Percentiles rank a stretch among this genome's conserved stretches.
Conservation (phyloP, 2,329 filamentous ascomycete genomes). For the Neospermospora avenae region DNA sequence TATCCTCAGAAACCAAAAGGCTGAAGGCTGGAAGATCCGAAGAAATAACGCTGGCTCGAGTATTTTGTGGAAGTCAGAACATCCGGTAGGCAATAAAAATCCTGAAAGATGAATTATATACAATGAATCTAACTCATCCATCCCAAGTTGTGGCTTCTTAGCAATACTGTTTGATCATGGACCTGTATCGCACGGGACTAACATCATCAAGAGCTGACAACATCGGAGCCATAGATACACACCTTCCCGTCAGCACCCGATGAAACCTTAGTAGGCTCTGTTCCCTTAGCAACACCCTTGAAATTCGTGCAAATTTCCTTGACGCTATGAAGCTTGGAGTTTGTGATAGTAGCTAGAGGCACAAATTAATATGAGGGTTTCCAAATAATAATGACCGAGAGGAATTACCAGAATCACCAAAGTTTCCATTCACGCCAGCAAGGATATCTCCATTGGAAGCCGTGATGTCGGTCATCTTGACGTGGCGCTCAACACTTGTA, state of each 20-base stretch:
- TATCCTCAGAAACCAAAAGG: too few species aligned
- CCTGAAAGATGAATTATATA: background rate
- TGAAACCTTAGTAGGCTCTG: constrained; percentile 39
- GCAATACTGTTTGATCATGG: background rate
- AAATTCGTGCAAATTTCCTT: constrained; percentile 29
- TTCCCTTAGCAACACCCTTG: constrained; percentile 37
- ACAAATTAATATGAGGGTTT: constrained; percentile 20
- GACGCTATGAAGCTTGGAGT: constrained; percentile 35
- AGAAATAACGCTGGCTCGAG: too few species aligned
- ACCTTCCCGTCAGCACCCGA: constrained; percentile 38
- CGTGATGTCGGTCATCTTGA: constrained; percentile 42
- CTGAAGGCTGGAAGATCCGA: too few species aligned
- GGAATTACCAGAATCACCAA: constrained; percentile 40
- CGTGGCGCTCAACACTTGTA: constrained; percentile 27
- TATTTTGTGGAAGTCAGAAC: too few species aligned
- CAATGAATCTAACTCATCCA: constrained; percentile 4
- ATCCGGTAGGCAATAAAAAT: too few species aligned
- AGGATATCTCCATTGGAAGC: constrained; percentile 38
- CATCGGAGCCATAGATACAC: constrained; percentile 29
- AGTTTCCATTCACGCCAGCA: constrained; percentile 39
- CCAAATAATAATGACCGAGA: background rate
- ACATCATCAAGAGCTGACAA: constrained; percentile 5
- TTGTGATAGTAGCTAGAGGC: constrained; percentile 38
- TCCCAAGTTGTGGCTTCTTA: background rate
- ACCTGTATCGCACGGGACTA: background rate